Evolutionary conservation across 78 protist genomes (phyloP), one percentile per base, ranked within the genome.

Genomic region (Diacronema lutheri): DNA sequence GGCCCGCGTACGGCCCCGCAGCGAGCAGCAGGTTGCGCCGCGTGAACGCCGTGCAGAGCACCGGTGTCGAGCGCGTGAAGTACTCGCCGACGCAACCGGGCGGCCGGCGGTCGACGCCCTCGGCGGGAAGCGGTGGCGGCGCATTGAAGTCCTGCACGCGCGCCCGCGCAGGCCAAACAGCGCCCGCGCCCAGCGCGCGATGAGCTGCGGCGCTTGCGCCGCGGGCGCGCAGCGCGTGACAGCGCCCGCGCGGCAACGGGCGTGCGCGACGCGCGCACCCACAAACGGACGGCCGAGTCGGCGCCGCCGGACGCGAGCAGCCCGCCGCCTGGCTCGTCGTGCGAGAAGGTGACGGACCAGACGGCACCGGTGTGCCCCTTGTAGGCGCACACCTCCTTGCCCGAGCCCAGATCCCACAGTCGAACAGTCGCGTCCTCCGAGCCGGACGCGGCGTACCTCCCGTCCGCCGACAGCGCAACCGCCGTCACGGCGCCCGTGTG

Each of bases 31-130:
- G 66, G 81, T 94, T 94, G 60, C 91, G 68, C 68, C 88, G 76
- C 13, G 93, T 91, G 69, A 94, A 94, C 21, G 84, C 35, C 61
- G 89, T 91, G 60, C 37, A 57, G 56, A 64, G 80, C 35, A 95
- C 93, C 57, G 95, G 97, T 21, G 97, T 93, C 64, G 86, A 69
- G 88, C 92, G 93, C 29, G 97, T 95, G 82, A n/a, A 64, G 25
- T 10, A 9, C 69, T 3, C 9, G 69, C 40, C 2, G 25, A 64
- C 29, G 69, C 69, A 7, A 2, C 31, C 69, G 74, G 35, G 38
- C 33, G 38, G 73, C 40, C 57, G 87, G 14, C 6, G 41, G 35
- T 20, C 26, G 55, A 16, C 55, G 25, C 25, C 29, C 9, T 3
- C 69, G 3, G 31, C 69, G 2, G 69, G 25, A 9, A 3, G 69